A percentile compares a stretch with the other conserved stretches of the same genome.
phyloP scores from a whole-genome alignment of 1,284 basidiomycete species.

The Naganishia liquefaciens region DNA sequence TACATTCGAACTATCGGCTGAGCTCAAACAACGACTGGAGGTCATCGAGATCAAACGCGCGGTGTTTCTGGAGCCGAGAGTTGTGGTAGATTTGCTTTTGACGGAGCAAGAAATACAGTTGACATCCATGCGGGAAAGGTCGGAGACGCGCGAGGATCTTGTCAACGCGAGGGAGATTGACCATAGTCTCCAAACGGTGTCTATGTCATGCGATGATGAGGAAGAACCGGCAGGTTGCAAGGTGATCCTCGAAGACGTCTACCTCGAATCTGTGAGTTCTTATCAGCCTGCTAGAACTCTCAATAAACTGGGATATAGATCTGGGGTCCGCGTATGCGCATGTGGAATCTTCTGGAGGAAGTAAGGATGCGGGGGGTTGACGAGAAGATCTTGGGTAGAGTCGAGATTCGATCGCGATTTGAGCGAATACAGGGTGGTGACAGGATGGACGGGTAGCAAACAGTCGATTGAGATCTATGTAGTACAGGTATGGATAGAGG shows the following conservation, averaged over 20 bases:
- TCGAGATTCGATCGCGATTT: constrained; percentile 17
- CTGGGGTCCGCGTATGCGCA: constrained; percentile 28
- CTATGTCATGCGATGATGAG: neutral
- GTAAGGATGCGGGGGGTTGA: constrained; percentile 15
- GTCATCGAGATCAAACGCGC: constrained; percentile 26
- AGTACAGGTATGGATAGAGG: no score
- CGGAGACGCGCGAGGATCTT: neutral
- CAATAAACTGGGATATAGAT: constrained; percentile 5
- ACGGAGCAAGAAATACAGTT: constrained; percentile 8
- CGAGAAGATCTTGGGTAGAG: constrained; percentile 9
- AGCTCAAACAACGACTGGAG: constrained; percentile 11
- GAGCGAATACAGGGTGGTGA: constrained; percentile 30
- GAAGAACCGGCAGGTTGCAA: constrained; percentile 16
- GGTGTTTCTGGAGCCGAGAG: constrained; percentile 30
- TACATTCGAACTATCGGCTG: constrained; percentile 15
- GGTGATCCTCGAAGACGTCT: constrained; percentile 30
- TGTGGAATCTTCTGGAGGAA: constrained; percentile 24
- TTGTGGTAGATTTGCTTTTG: constrained; percentile 22
- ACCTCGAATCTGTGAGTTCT: constrained; percentile 28
- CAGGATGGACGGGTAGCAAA: constrained; percentile 5
- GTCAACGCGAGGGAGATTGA: neutral
- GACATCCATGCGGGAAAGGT: neutral
- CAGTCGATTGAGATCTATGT: no score
- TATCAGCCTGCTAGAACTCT: neutral
- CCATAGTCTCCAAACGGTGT: neutral